Conservation (phyloP, 495 filamentous ascomycete genomes). For the Alectoria sarmentosa region DNA sequence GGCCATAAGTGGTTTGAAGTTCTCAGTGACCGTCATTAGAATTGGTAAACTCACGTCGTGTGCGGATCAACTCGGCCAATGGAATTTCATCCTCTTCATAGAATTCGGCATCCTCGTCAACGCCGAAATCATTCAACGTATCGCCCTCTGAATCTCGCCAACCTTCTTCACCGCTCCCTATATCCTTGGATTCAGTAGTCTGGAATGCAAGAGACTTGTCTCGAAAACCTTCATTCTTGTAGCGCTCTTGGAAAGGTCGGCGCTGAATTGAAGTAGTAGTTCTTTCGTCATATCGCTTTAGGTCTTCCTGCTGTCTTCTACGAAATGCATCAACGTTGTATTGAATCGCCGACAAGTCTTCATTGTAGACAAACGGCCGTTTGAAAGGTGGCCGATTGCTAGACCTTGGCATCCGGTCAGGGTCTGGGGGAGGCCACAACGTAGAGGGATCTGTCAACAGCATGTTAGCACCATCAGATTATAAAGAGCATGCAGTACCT, state of each 20-base stretch:
- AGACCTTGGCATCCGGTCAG: constrained; percentile 62
- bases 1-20: not conserved
- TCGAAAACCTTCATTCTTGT: constrained; percentile 14
- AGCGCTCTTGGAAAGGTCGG: constrained; percentile 24
- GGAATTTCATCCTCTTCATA: constrained; percentile 79
- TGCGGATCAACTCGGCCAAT: constrained; percentile 50
- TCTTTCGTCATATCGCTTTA: constrained; percentile 33
- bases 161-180: constrained; percentile 48
- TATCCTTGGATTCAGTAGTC: constrained; percentile 19
- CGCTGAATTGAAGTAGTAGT: constrained; percentile 31
- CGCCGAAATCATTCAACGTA: constrained; percentile 78
- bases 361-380: constrained; percentile 33
- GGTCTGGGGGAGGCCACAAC: constrained; percentile 86
- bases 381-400: constrained; percentile 30
- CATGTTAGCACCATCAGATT: not conserved
- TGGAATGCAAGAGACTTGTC: not conserved
- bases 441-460: constrained; percentile 37
- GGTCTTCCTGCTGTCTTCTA: constrained; percentile 48
- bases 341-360: constrained; percentile 32
- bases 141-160: constrained; percentile 89
- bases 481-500: constrained; percentile 40
- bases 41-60: not conserved
- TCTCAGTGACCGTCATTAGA: not conserved
- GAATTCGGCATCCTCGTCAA: constrained; percentile 76
- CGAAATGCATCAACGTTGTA: constrained; percentile 51